phyloP scores from a whole-genome alignment of 129 eudicot genomes.

The Artemisia argyi region DNA sequence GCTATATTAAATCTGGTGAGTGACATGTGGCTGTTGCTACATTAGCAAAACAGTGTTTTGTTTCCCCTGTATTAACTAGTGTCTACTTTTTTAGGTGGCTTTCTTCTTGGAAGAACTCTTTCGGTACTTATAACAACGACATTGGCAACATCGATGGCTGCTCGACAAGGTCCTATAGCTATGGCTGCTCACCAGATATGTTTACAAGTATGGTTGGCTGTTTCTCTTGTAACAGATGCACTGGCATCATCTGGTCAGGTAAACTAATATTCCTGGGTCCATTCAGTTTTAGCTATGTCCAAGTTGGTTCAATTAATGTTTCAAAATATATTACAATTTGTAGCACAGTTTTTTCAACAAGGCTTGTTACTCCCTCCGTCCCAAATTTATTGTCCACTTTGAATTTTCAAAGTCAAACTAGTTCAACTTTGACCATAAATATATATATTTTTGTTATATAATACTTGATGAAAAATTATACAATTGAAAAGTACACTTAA shows the following conservation, averaged over 20 bases:
- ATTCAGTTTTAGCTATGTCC: neutral
- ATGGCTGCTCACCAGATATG: conserved; percentile 99
- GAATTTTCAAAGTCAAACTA: too few relatives aligned
- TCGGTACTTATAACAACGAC: conserved; percentile 72
- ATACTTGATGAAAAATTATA: too few relatives aligned
- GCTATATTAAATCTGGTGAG: conserved; percentile 90
- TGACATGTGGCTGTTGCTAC: neutral
- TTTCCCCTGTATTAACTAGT: neutral
- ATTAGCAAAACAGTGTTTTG: neutral
- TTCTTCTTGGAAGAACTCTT: conserved; percentile 91
- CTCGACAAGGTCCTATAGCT: conserved; percentile 91
- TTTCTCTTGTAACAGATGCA: conserved; percentile 89
- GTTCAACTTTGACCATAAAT: too few relatives aligned
- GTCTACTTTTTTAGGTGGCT: conserved; percentile 60
- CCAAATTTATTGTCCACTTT: too few relatives aligned
- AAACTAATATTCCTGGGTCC: neutral
- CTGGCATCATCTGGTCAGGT: conserved; percentile 94
- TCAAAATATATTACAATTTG: too few relatives aligned
- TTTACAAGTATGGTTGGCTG: conserved; percentile 93
- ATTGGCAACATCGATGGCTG: conserved; percentile 89
- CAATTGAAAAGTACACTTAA: too few relatives aligned
- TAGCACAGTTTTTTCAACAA: too few relatives aligned
- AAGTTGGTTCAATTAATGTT: conserved; percentile 1
- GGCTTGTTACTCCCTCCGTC: too few relatives aligned
- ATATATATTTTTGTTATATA: too few relatives aligned